These are phyloP conservation scores for Melanopsichium pennsylvanicum DNA, from an alignment of 1,284 basidiomycete genomes.

Conservation along the genomic window DNA sequence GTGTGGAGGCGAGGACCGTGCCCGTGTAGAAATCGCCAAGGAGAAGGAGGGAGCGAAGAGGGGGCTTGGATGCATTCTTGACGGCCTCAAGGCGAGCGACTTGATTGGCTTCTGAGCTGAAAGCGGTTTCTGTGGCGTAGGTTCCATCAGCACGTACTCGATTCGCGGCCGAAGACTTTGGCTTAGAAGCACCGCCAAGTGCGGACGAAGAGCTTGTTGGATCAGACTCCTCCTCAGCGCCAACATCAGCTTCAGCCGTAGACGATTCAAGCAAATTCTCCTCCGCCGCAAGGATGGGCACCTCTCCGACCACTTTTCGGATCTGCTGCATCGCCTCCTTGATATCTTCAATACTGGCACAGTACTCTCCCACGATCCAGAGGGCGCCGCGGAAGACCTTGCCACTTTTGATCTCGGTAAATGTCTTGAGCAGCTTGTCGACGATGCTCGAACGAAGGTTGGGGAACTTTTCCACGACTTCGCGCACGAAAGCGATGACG, in stretches of 20 bases:
- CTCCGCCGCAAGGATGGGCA: slow-evolving; percentile 84
- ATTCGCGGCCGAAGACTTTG: slow-evolving; percentile 69
- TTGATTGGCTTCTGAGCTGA: slow-evolving; percentile 74
- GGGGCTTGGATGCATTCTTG: slow-evolving; percentile 87
- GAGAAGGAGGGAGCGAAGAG: slow-evolving; percentile 87
- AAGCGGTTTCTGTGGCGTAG: slow-evolving; percentile 95
- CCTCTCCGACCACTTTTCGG: slow-evolving; percentile 88
- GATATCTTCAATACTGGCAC: slow-evolving; percentile 53
- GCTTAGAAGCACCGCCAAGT: slow-evolving; percentile 59
- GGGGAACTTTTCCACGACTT: slow-evolving; percentile 98
- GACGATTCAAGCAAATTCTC: slow-evolving; percentile 65
- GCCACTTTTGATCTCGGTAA: slow-evolving; percentile 90
- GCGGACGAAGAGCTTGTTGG: slow-evolving; percentile 26
- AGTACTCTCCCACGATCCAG: slow-evolving; percentile 98
- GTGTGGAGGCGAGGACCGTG: slow-evolving; percentile 82
- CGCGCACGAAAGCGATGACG: slow-evolving; percentile 93
- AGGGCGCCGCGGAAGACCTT: slow-evolving; percentile 96
- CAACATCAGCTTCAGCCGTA: slow-evolving; percentile 44
- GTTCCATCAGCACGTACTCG: slow-evolving; percentile 92
- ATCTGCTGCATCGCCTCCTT: slow-evolving; percentile 77
- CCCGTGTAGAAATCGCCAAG: slow-evolving; percentile 98
- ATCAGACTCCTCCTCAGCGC: slow-evolving; percentile 24
- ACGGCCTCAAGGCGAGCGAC: slow-evolving; percentile 77
- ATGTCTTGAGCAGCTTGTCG: slow-evolving; percentile 83
- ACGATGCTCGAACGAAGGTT: slow-evolving; percentile 83